Conservation (phyloP, 768 basidiomycete genomes). For the Podaxis sp. region DNA sequence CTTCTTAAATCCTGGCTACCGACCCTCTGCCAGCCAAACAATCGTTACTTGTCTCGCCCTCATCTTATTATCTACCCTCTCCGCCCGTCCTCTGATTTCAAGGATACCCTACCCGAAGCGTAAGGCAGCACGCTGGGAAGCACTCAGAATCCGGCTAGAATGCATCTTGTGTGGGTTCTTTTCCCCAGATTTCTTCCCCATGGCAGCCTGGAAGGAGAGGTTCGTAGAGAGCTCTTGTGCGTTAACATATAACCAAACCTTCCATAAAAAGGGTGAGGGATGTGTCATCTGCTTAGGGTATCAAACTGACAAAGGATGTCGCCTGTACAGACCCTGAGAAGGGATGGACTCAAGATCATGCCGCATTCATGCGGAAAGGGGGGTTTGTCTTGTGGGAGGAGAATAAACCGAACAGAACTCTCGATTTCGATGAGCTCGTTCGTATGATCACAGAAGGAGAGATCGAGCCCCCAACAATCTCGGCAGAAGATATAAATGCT, state of each 20-base stretch:
- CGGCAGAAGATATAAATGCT: neutral
- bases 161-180: neutral
- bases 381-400: neutral
- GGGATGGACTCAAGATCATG: neutral
- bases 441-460: neutral
- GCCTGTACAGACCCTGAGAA: neutral
- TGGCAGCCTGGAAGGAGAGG: neutral
- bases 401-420: neutral
- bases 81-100: neutral
- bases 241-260: neutral
- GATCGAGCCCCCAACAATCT: neutral
- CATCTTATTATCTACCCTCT: neutral
- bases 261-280: neutral
- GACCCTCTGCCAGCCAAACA: neutral
- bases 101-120: neutral
- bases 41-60: neutral
- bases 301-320: neutral
- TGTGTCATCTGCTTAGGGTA: too few relatives aligned
- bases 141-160: neutral
- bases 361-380: neutral
- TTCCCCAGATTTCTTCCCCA: neutral
- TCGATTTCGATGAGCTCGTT: neutral
- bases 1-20: neutral
- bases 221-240: neutral
- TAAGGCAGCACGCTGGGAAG: neutral